Conservation (phyloP, 2,329 filamentous ascomycete genomes). For the Madurella mycetomatis region DNA sequence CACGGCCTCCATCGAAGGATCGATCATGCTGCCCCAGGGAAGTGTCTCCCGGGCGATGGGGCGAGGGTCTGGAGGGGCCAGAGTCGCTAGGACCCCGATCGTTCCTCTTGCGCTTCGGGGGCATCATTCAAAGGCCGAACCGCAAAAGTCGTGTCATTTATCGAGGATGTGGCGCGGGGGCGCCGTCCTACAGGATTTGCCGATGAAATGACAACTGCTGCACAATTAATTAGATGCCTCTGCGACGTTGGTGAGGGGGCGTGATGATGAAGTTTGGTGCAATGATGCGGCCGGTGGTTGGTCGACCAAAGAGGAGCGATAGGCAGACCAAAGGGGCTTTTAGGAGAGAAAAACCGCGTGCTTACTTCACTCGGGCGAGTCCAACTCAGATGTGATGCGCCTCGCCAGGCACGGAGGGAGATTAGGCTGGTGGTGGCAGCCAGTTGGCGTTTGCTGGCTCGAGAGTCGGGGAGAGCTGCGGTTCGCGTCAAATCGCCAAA, state of each 20-base stretch:
- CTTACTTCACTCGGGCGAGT: not conserved
- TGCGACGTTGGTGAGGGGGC: not conserved
- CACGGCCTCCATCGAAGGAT: conserved; percentile 44
- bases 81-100: conserved; percentile 46
- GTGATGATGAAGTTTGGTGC: not conserved
- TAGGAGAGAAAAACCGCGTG: not conserved
- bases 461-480: conserved; percentile 4
- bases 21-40: conserved; percentile 54
- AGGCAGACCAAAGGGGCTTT: not conserved
- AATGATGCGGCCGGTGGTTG: not conserved
- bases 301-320: not conserved
- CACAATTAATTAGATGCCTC: not conserved
- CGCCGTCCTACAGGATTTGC: not conserved
- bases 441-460: conserved; percentile 13
- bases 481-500: conserved; percentile 22
- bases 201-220: not conserved
- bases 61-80: conserved; percentile 51
- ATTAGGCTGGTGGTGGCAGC: conserved; percentile 6
- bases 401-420: not conserved
- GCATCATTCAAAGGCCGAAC: conserved; percentile 38
- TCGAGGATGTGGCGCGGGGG: conserved; percentile 15
- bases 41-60: conserved; percentile 58
- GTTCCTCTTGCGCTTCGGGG: conserved; percentile 57
- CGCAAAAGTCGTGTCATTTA: conserved; percentile 21
- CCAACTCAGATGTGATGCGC: not conserved